Evolutionary conservation across 139 green algal species (phyloP), one percentile per base, ranked within the genome.

Genomic region (Trebouxia sp.): DNA sequence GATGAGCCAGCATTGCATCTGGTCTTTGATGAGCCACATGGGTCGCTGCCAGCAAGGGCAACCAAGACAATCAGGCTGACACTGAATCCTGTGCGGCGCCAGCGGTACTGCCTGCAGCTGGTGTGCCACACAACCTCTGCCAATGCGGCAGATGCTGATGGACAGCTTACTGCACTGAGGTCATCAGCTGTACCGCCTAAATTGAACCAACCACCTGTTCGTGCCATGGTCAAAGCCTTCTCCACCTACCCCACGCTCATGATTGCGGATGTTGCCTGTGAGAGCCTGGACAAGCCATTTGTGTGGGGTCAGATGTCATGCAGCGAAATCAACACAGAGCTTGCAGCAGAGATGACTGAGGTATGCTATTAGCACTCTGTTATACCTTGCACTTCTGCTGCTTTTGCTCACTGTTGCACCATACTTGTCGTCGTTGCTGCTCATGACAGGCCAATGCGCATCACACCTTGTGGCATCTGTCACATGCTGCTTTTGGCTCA

Each of bases 81-180:
- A 12, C 79, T 92, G 48, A 86, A 88, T 55, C 89, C 89, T 12
- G 76, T 74, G n/a, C 83, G 81, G 47, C 87, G 89, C 41, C 86
- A 88, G 58, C 74, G 70, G 50, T 92, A 92, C 82, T 78, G 24
- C 17, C 74, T 92, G 28, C 80, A 87, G 80, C 69, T 92, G 26
- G 76, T 76, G 80, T 79, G 74, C 43, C 42, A 65, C 14, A 79
- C 74, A 50, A 30, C 74, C 28, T 66, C 74, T 7, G 47, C 42
- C 26, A 26, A 41, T 3, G 24, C 39, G 41, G 37, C 70, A 55
- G 70, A 6, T 38, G 28, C 14, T n/a, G 14, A 38, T 9, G 28
- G 22, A 4, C 6, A 3, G 3, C 32, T n/a, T 39, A 30, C 20
- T 35, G 47, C 69, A 32, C 22, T 58, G 10, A 37, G 38, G 37